Conservation (phyloP, 2,329 filamentous ascomycete genomes). For the Fusarium begoniae region DNA sequence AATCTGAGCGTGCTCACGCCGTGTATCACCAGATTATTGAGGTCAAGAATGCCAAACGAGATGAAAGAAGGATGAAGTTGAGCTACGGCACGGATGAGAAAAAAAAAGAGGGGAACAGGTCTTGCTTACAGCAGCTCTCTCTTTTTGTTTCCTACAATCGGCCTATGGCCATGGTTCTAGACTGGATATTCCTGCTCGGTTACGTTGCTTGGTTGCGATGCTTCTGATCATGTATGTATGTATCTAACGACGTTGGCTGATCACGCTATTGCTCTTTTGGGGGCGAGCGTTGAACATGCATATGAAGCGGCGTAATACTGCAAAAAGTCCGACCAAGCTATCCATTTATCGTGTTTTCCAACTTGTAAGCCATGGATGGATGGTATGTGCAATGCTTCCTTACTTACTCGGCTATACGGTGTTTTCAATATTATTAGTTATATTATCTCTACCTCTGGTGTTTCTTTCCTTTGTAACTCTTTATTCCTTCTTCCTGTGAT, state of each 20-base stretch:
- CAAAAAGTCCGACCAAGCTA: conserved; percentile 1
- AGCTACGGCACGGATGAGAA: conserved; percentile 9
- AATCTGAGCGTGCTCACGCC: not conserved
- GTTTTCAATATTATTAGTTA: not conserved
- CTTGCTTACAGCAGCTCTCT: conserved; percentile 7
- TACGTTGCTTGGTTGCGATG: conserved; percentile 13
- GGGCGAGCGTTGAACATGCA: not conserved
- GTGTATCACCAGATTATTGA: conserved; percentile 1
- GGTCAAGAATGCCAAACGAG: not conserved
- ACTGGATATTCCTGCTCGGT: conserved; percentile 1
- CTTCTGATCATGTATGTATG: conserved; percentile 9
- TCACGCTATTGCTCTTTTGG: conserved; percentile 29
- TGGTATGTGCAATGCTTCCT: not conserved
- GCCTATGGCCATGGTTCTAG: not conserved
- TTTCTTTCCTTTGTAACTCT: not conserved
- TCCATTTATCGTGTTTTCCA: not conserved
- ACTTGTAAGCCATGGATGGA: not conserved
- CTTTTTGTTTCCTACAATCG: not conserved
- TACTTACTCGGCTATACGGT: not conserved
- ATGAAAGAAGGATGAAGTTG: conserved; percentile 2
- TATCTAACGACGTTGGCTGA: not conserved
- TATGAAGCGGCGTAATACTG: conserved; percentile 20
- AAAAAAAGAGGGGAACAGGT: conserved; percentile 22
- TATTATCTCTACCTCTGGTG: not conserved
- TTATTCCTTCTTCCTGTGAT: not conserved